A percentile compares a stretch with the other conserved stretches of the same genome.
Evolutionary conservation across 306 rosid species (phyloP).

Genomic region (Astragalus glycyphyllos): DNA sequence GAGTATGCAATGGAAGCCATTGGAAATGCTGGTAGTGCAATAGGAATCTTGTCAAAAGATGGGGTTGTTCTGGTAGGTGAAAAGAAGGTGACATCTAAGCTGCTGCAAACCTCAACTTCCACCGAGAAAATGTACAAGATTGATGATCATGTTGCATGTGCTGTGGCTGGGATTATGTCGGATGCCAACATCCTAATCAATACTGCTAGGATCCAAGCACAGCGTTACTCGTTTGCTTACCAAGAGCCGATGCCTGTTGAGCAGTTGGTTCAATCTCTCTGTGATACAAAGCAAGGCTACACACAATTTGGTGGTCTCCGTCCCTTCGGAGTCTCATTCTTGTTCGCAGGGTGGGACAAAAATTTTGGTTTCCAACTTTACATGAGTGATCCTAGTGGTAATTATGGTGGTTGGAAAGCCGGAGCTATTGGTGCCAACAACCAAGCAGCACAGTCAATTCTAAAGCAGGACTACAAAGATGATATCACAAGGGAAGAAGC

Average conservation of each 20-base stretch:
- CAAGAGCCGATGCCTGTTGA: constrained; percentile 67
- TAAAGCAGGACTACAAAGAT: constrained; percentile 61
- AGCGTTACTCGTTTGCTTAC: constrained; percentile 53
- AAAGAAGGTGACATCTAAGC: constrained; percentile 59
- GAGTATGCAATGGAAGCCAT: constrained; percentile 68
- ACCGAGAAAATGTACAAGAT: constrained; percentile 63
- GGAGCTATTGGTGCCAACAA: constrained; percentile 61
- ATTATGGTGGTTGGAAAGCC: constrained; percentile 67
- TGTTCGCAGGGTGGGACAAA: constrained; percentile 63
- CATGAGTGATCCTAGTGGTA: constrained; percentile 63
- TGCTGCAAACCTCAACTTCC: constrained; percentile 62
- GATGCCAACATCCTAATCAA: constrained; percentile 63
- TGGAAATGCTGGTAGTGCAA: constrained; percentile 62
- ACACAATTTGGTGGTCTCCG: constrained; percentile 62
- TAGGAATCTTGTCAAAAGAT: constrained; percentile 60
- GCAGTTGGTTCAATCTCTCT: constrained; percentile 60
- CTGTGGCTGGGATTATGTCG: constrained; percentile 61
- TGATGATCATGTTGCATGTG: constrained; percentile 63
- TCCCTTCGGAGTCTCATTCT: constrained; percentile 60
- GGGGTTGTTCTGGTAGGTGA: constrained; percentile 63
- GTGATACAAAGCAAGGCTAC: constrained; percentile 63
- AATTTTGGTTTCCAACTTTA: constrained; percentile 61
- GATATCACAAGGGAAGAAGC: constrained; percentile 63
- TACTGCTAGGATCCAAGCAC: constrained; percentile 61
- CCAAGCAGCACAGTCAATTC: constrained; percentile 63